Base-by-base conservation (phyloP, 768 basidiomycete species). In the Lactifluus pinguis region DNA sequence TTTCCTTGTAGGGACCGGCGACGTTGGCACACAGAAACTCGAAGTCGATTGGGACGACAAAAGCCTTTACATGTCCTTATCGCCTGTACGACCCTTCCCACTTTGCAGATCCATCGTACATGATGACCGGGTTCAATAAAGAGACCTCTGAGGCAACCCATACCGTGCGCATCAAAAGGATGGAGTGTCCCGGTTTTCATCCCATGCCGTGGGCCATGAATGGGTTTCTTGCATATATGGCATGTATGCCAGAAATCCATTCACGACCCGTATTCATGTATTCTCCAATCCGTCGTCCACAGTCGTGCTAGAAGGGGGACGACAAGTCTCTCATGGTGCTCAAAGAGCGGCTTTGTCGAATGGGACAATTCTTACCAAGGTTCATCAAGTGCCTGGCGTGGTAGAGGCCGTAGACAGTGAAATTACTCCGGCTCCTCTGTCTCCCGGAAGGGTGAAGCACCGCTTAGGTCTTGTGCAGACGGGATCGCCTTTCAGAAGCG, bases 351-450 rank as follows among this genome's bases (percentile, higher is more conserved):
- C 30, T 55, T 19, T 55, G 53, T 10, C 53, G 4, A 55, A n/a
- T 34, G 34, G 53, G 3, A 19, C 21, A 30, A 55, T 55, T 30
- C 53, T 55, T 39, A 19, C 8, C 21, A 32, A 30, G 42, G 19
- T 57, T 57, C 56, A 57, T 32, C 2, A 34, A 21, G 56, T 57
- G 48, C 39, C 49, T 50, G 56, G 56, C 29, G 39, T 57, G 49
- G 56, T 57, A 21, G 29, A 32, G 30, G 56, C 56, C 13, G 39
- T 42, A n/a, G 14, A 1, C 21, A 9, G 44, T 45, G 44, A n/a
- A 45, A 4, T 7, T 19, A 21, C 21, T 45, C 5, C 17, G n/a
- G n/a, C 44, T 45, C 44, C 44, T 45, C 44, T 19, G 44, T 42
- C 41, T 4, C 15, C 19, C 6, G 19, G 44, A 21, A 45, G 44